These are phyloP conservation scores for Syncephalis fuscata DNA, from an alignment of 371 early-diverging fungal genomes.

Conservation along the genomic window DNA sequence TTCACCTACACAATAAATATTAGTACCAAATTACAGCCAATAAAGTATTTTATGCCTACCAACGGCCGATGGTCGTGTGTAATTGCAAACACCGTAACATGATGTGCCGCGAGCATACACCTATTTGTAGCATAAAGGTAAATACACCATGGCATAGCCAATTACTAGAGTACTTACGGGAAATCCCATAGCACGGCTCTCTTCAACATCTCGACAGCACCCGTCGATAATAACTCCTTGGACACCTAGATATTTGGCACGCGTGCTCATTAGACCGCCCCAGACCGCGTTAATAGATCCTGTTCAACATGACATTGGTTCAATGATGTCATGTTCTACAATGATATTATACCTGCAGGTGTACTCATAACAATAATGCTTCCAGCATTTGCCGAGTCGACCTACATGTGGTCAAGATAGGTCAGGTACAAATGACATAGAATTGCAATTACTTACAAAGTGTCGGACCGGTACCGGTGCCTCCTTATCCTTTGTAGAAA, in stretches of 20 bases:
- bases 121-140: not conserved
- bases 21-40: no score
- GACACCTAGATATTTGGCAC: conserved; percentile 38
- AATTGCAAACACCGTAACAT: not conserved
- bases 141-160: no score
- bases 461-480: conserved; percentile 27
- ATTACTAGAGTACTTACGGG: conserved; percentile 30
- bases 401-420: conserved; percentile 15
- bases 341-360: conserved; percentile 16
- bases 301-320: no score
- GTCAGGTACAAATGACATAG: not conserved
- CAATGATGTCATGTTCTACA: not conserved
- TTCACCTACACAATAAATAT: conserved; percentile 10
- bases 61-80: no score
- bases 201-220: conserved; percentile 50
- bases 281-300: conserved; percentile 48
- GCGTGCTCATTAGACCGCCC: conserved; percentile 67
- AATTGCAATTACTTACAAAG: conserved; percentile 24
- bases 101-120: not conserved
- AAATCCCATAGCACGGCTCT: conserved; percentile 37
- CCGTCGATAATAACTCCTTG: conserved; percentile 62
- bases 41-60: no score
- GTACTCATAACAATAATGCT: conserved; percentile 50
- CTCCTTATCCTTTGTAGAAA: conserved; percentile 20
- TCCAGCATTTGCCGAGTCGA: conserved; percentile 29